A percentile compares a stretch with the other conserved stretches of the same genome.
Evolutionary conservation across 208 protist genomes (phyloP).

Genomic region (Trypanosoma conorhini): DNA sequence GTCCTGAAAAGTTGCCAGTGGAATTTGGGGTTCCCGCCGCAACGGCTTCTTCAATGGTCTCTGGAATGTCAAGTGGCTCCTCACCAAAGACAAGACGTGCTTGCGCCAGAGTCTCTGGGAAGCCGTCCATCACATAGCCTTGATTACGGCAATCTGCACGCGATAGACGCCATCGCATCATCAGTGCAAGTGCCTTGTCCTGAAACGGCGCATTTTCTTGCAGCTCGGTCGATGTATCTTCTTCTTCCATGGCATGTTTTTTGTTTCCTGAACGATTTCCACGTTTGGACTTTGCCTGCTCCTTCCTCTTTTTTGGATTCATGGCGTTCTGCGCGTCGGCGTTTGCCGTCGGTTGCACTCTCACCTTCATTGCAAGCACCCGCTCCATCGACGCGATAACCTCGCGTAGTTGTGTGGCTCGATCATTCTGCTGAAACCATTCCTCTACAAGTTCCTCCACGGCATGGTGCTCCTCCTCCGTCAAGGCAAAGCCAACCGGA

Average conservation of each 20-base stretch:
- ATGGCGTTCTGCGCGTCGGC: slow-evolving; percentile 25
- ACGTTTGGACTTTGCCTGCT: slow-evolving; percentile 36
- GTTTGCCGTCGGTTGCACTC: slow-evolving; percentile 18
- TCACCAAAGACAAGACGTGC: slow-evolving; percentile 81
- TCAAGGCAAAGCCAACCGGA: slow-evolving; percentile 39
- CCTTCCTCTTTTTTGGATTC: slow-evolving; percentile 65
- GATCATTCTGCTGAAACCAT: slow-evolving; percentile 51
- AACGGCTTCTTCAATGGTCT: slow-evolving; percentile 77
- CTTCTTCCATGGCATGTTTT: slow-evolving; percentile 62
- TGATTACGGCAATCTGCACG: slow-evolving; percentile 87
- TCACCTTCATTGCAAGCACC: slow-evolving; percentile 65
- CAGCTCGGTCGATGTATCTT: slow-evolving; percentile 42
- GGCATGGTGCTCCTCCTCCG: slow-evolving; percentile 56
- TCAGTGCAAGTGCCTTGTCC: slow-evolving; percentile 78
- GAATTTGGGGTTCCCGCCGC: slow-evolving; percentile 19
- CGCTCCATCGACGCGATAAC: slow-evolving; percentile 79
- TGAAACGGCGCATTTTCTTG: slow-evolving; percentile 78
- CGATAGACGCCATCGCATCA: slow-evolving; percentile 87
- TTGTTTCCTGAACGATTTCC: slow-evolving; percentile 6
- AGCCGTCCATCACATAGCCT: slow-evolving; percentile 93
- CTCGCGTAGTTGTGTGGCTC: slow-evolving; percentile 44
- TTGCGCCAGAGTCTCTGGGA: slow-evolving; percentile 83
- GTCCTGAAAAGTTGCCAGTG: not conserved
- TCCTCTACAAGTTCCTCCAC: slow-evolving; percentile 61
- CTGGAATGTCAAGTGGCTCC: slow-evolving; percentile 47